Evolutionary conservation across 768 basidiomycete genomes (phyloP).

Genomic region (Coprinopsis strossmayeri): DNA sequence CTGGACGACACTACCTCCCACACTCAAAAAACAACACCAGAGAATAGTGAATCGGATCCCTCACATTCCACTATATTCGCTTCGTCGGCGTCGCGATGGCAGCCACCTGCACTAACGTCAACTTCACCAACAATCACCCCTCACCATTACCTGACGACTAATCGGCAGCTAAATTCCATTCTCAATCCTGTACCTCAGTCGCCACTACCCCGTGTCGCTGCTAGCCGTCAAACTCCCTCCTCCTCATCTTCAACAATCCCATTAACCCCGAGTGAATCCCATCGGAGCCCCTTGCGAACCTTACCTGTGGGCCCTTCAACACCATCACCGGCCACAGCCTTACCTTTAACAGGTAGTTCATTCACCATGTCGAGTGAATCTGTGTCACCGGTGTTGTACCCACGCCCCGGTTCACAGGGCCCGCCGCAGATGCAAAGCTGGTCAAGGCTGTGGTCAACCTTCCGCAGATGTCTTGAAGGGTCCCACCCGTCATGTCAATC

Average conservation of each 20-base stretch:
- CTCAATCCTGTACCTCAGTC: conserved; percentile 6
- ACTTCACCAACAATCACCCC: conserved; percentile 4
- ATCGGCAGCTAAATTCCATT: conserved; percentile 8
- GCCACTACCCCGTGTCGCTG: not conserved
- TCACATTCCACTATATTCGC: not conserved
- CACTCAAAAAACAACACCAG: not conserved
- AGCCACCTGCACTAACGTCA: not conserved
- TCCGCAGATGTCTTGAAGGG: conserved; percentile 41
- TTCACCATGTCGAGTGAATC: not conserved
- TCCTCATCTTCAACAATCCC: too few species aligned
- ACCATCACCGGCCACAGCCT: not conserved
- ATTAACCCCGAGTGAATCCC: too few species aligned
- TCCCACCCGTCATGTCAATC: not conserved
- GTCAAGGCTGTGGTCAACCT: conserved; percentile 59
- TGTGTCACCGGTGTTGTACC: not conserved
- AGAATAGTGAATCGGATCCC: not conserved
- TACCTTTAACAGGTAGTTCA: not conserved
- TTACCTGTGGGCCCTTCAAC: too few species aligned
- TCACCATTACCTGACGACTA: not conserved
- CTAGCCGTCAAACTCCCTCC: too few species aligned
- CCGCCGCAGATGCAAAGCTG: conserved; percentile 33
- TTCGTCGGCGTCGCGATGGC: conserved; percentile 1
- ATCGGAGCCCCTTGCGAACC: too few species aligned
- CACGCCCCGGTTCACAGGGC: conserved; percentile 6
- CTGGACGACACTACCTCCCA: not conserved